Base-by-base conservation (phyloP, 1,139 yeast genomes). In the Yamadazyma songkhlaensis region DNA sequence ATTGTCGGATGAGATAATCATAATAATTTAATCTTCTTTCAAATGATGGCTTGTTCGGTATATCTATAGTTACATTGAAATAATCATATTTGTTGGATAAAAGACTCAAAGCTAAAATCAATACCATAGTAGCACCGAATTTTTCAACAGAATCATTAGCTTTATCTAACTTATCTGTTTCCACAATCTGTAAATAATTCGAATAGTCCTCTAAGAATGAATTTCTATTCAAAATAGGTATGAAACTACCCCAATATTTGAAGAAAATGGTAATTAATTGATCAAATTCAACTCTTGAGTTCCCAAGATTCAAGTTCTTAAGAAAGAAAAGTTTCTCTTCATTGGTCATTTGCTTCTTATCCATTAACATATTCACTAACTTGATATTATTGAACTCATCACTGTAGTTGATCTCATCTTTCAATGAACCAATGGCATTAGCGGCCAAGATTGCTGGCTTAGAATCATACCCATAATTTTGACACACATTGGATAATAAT, bases 221-320 rank as follows among this genome's bases (percentile, higher is more conserved):
- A 34, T 75, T 74, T 49, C 80, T 79, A 55, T 85, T 86, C 37
- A 88, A 55, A 9, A 86, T 69, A 0, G 96, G 94, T 30, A 83
- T 67, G 11, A 78, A 61, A 31, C 74, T 71, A 25, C 87, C 84
- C 95, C 96, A 89, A 44, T 84, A 84, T 45, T 80, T 82, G 60
- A 87, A 88, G 55, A 77, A 89, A 1, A 74, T 57, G 0, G 81
- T 74, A 29, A 78, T 67, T 28, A 79, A 61, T 23, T 76, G 75
- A 48, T 81, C 85, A 45, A 79, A 54, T 43, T 79, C 81, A 32
- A 75, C 53, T 40, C 79, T 69, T 13, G 80, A 60, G 2, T 36
- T 55, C 1, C 89, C 87, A 4, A 80, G 57, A 27, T 72, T 69
- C 25, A 65, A 49, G 31, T 67, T 67, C 28, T 58, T 60, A 37